phyloP scores from a whole-genome alignment of 2,329 filamentous ascomycete genomes.

The Curvularia spicifera region DNA sequence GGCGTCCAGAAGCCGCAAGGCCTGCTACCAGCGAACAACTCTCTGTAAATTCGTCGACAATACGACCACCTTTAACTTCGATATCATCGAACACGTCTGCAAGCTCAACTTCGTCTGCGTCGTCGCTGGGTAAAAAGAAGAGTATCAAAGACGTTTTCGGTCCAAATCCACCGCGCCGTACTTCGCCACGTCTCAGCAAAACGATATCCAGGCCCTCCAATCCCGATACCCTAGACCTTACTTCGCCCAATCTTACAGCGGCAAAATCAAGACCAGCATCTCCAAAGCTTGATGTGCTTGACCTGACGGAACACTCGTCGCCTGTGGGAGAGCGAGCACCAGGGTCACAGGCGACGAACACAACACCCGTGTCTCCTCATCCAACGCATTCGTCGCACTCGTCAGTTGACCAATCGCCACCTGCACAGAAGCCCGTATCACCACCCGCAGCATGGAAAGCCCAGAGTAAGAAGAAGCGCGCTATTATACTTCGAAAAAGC shows the following conservation, averaged over 20 bases:
- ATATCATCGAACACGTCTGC: slow-evolving; percentile 37
- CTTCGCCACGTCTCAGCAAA: slow-evolving; percentile 33
- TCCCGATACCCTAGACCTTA: slow-evolving; percentile 38
- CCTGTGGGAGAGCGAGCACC: slow-evolving; percentile 4
- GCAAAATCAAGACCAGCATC: slow-evolving; percentile 9
- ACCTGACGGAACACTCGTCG: slow-evolving; percentile 32
- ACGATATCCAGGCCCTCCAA: slow-evolving; percentile 17
- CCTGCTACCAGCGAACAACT: slow-evolving; percentile 3
- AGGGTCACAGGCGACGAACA: neutral
- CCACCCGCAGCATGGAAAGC: slow-evolving; percentile 41
- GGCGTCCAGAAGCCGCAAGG: slow-evolving; percentile 1
- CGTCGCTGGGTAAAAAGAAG: slow-evolving; percentile 6
- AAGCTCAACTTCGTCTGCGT: slow-evolving; percentile 16
- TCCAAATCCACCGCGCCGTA: slow-evolving; percentile 21
- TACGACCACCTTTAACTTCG: slow-evolving; percentile 34
- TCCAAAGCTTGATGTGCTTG: slow-evolving; percentile 28
- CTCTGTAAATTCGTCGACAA: slow-evolving; percentile 6
- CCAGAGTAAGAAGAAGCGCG: slow-evolving; percentile 39
- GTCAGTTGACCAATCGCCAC: slow-evolving; percentile 31
- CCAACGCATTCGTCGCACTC: slow-evolving; percentile 8
- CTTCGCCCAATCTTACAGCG: slow-evolving; percentile 12
- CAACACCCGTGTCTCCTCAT: slow-evolving; percentile 11
- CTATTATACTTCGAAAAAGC: slow-evolving; percentile 41
- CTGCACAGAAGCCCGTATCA: slow-evolving; percentile 20
- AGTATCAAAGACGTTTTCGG: slow-evolving; percentile 7